Base-by-base conservation (phyloP, 2,329 filamentous ascomycete species). In the Penicillium sp. region DNA sequence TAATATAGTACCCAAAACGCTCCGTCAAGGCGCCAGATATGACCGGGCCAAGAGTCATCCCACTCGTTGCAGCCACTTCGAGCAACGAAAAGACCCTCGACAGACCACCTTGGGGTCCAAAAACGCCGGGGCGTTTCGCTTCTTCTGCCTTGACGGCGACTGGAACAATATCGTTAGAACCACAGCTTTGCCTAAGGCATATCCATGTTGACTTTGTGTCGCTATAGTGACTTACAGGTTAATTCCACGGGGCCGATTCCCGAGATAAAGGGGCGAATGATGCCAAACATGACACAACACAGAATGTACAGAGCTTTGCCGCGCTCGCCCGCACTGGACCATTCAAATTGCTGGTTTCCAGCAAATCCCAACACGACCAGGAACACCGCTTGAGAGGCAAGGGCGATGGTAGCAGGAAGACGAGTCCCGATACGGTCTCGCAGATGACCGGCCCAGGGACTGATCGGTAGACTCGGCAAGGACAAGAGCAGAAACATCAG, bases 401-500 rank as follows among this genome's bases (percentile, higher is more conserved):
- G 43, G 12, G 34, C 43, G 11, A 39, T 38, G 6, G 35, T 32
- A 39, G 43, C 43, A 26, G 38, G 27, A 56, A 49, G 12, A 59
- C 62, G 1, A 6, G 43, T 45, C 2, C 62, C 63, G 3, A 59
- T 33, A 5, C 47, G 47, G 41, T 66, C 61, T 12, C 61, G 60
- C 28, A 75, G 60, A 65, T 68, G 70, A n/a, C 79, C 83, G 1
- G 82, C 75, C 0, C 81, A 27, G 0, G 84, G 84, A 0, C 79
- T 77, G 2, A 79, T 39, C 7, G 43, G 34, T 5, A 46, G 29
- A 42, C 28, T 43, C 0, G 84, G 84, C 5, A 83, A 63, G 33
- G 83, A 76, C 29, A 86, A 58, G 2, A 74, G 67, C 6, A 83
- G 68, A 55, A 83, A 82, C 25, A 81, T 64, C 9, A 83, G 62